Percentiles rank a stretch among this genome's conserved stretches.
Conservation (phyloP, 176 grass and related monocot genomes). For the Leersia perrieri region DNA sequence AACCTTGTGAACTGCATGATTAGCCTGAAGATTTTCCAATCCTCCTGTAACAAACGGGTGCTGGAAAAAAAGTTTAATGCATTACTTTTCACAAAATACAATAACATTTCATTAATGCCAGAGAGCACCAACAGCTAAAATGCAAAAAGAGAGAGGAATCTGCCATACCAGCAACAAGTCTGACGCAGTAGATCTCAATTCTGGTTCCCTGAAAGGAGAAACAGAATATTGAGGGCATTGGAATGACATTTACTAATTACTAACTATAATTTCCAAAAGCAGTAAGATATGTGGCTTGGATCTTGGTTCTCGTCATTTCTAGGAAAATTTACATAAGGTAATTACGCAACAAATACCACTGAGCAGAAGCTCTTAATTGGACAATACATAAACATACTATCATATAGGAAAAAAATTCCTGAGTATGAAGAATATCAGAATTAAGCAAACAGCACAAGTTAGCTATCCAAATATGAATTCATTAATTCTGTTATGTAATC, state of each 20-base stretch:
- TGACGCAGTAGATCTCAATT: constrained; percentile 38
- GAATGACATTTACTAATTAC: not conserved
- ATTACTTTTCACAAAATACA: constrained; percentile 17
- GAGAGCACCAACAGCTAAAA: not conserved
- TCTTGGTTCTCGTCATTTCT: not conserved
- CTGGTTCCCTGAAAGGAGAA: constrained; percentile 39
- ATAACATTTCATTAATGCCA: not conserved
- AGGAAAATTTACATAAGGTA: not conserved
- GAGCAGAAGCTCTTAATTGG: not conserved
- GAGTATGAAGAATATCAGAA: not conserved
- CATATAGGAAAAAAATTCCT: not conserved
- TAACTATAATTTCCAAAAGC: constrained; percentile 1
- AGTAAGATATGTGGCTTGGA: not conserved
- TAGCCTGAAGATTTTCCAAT: constrained; percentile 50
- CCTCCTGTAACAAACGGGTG: constrained; percentile 83
- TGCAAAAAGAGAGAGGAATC: not conserved
- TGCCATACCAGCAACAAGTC: constrained; percentile 41
- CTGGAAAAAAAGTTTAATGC: constrained; percentile 47
- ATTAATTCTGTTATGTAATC: constrained; percentile 8
- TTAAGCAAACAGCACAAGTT: not conserved
- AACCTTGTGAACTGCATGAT: constrained; percentile 48
- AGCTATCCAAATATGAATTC: not conserved
- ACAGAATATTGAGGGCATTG: constrained; percentile 3
- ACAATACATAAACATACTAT: not conserved
- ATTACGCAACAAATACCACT: not conserved